Evolutionary conservation across 1,284 basidiomycete genomes (phyloP).

Genomic region (Ustilago nuda): DNA sequence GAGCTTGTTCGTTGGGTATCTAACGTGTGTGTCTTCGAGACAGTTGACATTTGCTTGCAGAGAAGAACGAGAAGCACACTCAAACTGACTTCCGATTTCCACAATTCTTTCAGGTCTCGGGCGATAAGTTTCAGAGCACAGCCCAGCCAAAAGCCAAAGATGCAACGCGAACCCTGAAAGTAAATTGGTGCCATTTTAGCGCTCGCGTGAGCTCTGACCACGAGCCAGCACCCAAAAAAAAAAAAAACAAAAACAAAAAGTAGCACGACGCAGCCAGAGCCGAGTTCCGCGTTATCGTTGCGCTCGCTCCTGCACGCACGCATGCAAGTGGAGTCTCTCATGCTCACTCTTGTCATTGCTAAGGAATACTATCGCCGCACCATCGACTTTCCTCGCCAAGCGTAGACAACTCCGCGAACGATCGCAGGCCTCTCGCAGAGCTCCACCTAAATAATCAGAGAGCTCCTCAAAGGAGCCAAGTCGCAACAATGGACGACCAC

Average conservation of each 20-base stretch:
- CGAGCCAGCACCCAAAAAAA: background rate
- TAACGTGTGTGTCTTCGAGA: background rate
- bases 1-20: too few relatives aligned
- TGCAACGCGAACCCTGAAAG: conserved; percentile 20
- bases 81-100: conserved; percentile 35
- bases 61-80: conserved; percentile 14
- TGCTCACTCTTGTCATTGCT: background rate
- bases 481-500: conserved; percentile 41
- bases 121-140: conserved; percentile 14
- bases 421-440: too few relatives aligned
- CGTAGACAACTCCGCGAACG: too few relatives aligned
- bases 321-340: conserved; percentile 24
- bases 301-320: conserved; percentile 20
- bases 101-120: conserved; percentile 14
- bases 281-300: conserved; percentile 22
- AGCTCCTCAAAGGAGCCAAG: background rate
- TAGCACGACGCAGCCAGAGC: background rate
- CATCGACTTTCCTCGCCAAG: too few relatives aligned
- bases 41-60: background rate
- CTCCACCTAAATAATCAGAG: background rate
- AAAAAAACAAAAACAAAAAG: too few relatives aligned
- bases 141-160: background rate
- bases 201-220: background rate
- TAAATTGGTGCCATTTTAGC: background rate
- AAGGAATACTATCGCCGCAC: too few relatives aligned